These are phyloP conservation scores for Ceriops tagal DNA, from an alignment of 345 rosid genomes.

Conservation along the genomic window DNA sequence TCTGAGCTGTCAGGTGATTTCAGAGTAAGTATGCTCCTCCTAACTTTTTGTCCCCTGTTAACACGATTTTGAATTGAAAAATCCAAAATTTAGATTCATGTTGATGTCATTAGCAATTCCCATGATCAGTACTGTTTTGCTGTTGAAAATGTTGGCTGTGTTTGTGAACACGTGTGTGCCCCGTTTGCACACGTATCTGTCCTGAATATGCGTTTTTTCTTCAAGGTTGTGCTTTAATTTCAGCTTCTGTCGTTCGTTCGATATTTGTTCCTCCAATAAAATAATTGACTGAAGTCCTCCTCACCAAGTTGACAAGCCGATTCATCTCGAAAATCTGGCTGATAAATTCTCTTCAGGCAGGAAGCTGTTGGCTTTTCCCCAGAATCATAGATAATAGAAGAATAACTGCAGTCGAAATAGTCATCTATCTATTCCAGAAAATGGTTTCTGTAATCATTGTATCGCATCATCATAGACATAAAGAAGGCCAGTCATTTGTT, in stretches of 20 bases:
- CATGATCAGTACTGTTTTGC: neutral
- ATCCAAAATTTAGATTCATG: no score
- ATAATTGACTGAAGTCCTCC: no score
- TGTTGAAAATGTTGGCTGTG: neutral
- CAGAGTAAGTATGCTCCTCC: conserved; percentile 34
- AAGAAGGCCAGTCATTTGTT: no score
- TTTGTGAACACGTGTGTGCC: neutral
- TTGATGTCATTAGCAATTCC: neutral
- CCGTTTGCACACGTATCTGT: neutral
- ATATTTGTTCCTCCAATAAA: no score
- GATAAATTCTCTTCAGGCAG: neutral
- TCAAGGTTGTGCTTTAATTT: neutral
- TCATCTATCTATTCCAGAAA: neutral
- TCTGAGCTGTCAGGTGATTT: conserved; percentile 85
- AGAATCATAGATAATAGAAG: neutral
- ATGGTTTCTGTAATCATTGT: no score
- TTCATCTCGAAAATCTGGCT: neutral
- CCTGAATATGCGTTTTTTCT: no score
- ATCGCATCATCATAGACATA: no score
- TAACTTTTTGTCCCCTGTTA: no score
- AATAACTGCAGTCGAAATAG: neutral
- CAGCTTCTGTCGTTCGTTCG: no score
- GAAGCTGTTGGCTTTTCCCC: no score
- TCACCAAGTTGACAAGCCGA: neutral
- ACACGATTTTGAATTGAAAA: no score